Percentiles rank a stretch among this genome's conserved stretches.
These are phyloP conservation scores for Colletotrichum coccodes DNA, from an alignment of 2,329 filamentous ascomycete genomes.

Conservation along the genomic window DNA sequence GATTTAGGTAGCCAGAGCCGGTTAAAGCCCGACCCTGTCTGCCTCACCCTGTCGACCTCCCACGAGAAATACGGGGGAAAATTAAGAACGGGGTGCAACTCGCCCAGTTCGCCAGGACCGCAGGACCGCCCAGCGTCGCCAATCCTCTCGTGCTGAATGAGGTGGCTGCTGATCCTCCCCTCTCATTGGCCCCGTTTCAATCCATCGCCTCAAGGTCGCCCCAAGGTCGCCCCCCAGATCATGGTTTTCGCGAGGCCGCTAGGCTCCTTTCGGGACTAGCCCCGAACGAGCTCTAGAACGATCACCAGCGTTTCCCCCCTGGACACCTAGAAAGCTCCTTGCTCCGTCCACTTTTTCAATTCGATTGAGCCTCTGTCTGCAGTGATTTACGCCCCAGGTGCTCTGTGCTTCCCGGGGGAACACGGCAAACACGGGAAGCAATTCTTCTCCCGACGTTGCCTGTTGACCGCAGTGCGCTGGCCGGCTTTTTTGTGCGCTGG, in stretches of 20 bases:
- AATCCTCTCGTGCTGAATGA: not conserved
- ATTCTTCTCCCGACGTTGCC: slow-evolving; percentile 2
- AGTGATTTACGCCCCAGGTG: slow-evolving; percentile 27
- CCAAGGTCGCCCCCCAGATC: not conserved
- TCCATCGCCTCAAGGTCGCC: not conserved
- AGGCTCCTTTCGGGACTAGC: not conserved
- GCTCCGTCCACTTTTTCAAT: slow-evolving; percentile 28
- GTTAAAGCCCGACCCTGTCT: slow-evolving; percentile 2
- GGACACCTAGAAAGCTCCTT: not conserved
- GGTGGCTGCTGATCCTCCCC: not conserved
- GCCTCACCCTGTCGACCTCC: not conserved
- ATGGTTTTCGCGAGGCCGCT: not conserved
- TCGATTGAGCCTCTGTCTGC: slow-evolving; percentile 26
- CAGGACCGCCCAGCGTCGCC: not conserved
- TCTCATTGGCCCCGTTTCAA: not conserved
- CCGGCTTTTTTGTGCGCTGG: too few relatives aligned
- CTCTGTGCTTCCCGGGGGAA: not conserved
- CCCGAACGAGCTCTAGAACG: not conserved
- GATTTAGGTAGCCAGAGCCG: slow-evolving; percentile 6
- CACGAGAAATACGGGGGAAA: not conserved
- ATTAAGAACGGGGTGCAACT: not conserved
- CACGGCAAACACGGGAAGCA: not conserved
- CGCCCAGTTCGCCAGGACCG: too few relatives aligned
- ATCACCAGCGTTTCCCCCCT: not conserved
- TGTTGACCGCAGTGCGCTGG: not conserved